Evolutionary conservation across 805 yeast species (phyloP), one percentile per base, ranked within the genome.

Genomic region (Candida insectorum): DNA sequence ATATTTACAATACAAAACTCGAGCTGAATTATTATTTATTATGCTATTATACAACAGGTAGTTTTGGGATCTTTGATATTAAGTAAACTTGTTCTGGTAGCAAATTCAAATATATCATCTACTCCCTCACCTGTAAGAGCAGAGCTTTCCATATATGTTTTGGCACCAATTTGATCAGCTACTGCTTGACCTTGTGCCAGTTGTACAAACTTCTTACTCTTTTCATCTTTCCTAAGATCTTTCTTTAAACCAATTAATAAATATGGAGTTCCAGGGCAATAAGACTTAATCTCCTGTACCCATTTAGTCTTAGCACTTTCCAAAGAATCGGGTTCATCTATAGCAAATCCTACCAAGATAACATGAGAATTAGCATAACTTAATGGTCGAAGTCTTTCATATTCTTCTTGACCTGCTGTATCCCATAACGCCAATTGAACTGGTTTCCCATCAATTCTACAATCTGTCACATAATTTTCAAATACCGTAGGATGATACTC

Each of bases 371-470:
- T 82, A 8, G 89, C 76, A 52, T 89, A 89, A 15, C 95, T 83
- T 44, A 89, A 65, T 0, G 96, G 96, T 41, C 96, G 74, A 38
- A 89, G 65, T 39, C 96, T 65, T 54, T 88, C 96, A 54, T 88
- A 88, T 59, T 88, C 97, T 62, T 88, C 97, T 60, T 88, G 96
- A 2, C 97, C 97, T 2, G 97, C 96, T 1, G 96, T 88, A 55
- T 88, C 97, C 96, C 97, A 88, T 16, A 88, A 62, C 2, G 95
- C 89, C 36, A 88, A 60, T 43, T 87, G 82, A 3, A 88, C 95
- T 11, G 93, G 83, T 46, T 87, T 88, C 3, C 96, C 96, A 52
- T 88, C 97, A 13, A 89, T 94, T 37, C 95, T 68, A 58, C 96
- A 88, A 50, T 87, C 95, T 1, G 96, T 87, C 11, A 88, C 96